phyloP scores from a whole-genome alignment of 208 protist species.

The Phytomonas francai region DNA sequence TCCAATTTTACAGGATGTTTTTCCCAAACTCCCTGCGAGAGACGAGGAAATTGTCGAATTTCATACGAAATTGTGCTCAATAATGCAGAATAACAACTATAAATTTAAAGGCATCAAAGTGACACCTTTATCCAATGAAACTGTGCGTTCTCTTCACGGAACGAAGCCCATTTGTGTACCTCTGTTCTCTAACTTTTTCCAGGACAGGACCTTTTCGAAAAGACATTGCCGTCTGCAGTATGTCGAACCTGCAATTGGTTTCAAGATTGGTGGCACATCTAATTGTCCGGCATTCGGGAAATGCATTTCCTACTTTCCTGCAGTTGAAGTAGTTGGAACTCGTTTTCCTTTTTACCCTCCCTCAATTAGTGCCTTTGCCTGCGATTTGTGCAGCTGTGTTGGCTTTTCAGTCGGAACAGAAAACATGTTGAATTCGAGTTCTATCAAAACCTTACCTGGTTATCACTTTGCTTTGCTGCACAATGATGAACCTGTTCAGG shows the following conservation, averaged over 20 bases:
- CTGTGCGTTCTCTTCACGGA: slow-evolving; percentile 32
- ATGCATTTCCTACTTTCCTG: slow-evolving; percentile 27
- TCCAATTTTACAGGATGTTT: slow-evolving; percentile 51
- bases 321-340: slow-evolving; percentile 63
- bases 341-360: slow-evolving; percentile 80
- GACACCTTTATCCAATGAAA: slow-evolving; percentile 31
- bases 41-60: slow-evolving; percentile 46
- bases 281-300: slow-evolving; percentile 17
- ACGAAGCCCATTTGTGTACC: slow-evolving; percentile 50
- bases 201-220: slow-evolving; percentile 19
- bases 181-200: slow-evolving; percentile 55
- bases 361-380: slow-evolving; percentile 40
- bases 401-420: slow-evolving; percentile 34
- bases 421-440: slow-evolving; percentile 15
- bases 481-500: slow-evolving; percentile 57
- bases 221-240: slow-evolving; percentile 55
- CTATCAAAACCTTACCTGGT: slow-evolving; percentile 14
- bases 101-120: slow-evolving; percentile 71
- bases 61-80: slow-evolving; percentile 54
- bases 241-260: slow-evolving; percentile 52
- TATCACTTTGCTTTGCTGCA: slow-evolving; percentile 54
- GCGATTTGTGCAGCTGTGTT: slow-evolving; percentile 59
- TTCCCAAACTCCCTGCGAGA: slow-evolving; percentile 32
- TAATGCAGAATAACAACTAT: slow-evolving; percentile 40
- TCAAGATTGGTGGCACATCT: slow-evolving; percentile 25